Base-by-base conservation (phyloP, 768 basidiomycete genomes). In the Russula sp. region DNA sequence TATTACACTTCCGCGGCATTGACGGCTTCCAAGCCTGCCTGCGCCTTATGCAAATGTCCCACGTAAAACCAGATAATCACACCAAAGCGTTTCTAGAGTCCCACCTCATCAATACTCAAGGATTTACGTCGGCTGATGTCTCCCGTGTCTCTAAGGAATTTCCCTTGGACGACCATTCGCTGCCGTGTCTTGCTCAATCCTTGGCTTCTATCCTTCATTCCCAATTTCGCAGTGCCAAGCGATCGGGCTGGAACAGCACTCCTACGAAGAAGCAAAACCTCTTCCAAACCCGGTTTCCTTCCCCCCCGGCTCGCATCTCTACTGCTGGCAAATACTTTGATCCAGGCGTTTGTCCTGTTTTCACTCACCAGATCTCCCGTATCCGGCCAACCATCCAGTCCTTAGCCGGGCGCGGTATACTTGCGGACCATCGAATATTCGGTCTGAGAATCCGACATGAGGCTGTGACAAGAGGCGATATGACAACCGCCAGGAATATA, bases 371-470 rank as follows among this genome's bases (percentile, higher is more conserved):
- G 69, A 69, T 63, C 13, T 64, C 71, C 11, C 70, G 76, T 34
- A 69, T 80, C 14, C 73, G 71, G 39, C 75, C 83, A 8, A 70
- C 84, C 51, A 31, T 84, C 9, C 73, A 77, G 52, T 80, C 82
- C 7, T 72, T 90, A 40, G 68, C 71, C 34, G 73, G 71, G 16
- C 80, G 82, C 47, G 74, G 76, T 34, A 73, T 86, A 52, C 79
- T 78, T 66, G 80, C 80, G 63, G 86, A 91, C 70, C 74, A 77
- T 39, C 78, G 80, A 34, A 82, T 84, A 57, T 74, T 85, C 55
- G 82, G 81, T 8, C 73, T 89, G 66, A 84, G 87, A 49, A 83
- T 93, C 61, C 76, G 79, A 64, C 81, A 84, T 51, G 84, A 89
- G 63, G 83, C 80, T 8, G 76, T 84, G 20, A 71, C 82, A 50